phyloP scores from a whole-genome alignment of 768 basidiomycete species.

The Pleurotus eryngii region DNA sequence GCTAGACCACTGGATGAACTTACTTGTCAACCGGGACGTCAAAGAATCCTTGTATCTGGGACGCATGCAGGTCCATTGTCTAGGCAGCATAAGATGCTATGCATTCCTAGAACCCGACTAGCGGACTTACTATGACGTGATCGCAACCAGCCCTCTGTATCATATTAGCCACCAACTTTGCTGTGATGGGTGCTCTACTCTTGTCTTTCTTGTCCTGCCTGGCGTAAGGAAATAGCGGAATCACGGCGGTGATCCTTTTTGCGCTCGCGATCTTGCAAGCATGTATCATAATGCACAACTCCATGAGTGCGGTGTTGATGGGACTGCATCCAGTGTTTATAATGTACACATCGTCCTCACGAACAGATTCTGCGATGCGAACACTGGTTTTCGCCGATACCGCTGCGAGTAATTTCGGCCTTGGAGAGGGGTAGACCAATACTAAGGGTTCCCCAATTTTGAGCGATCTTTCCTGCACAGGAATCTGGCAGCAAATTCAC shows the following conservation, averaged over 20 bases:
- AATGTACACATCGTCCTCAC: constrained; percentile 98
- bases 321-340: constrained; percentile 88
- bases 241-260: constrained; percentile 95
- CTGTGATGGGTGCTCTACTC: constrained; percentile 95
- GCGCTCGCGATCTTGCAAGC: constrained; percentile 99
- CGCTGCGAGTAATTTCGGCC: constrained; percentile 83
- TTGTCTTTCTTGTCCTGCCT: constrained; percentile 99
- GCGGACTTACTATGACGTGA: constrained; percentile 84
- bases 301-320: constrained; percentile 95
- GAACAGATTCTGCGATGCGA: constrained; percentile 90
- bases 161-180: constrained; percentile 98
- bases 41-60: constrained; percentile 99
- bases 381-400: constrained; percentile 90
- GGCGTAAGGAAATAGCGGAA: constrained; percentile 95
- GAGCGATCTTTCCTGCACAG: constrained; percentile 15
- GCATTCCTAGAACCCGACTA: constrained; percentile 2
- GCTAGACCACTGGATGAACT: constrained; percentile 32
- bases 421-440: constrained; percentile 88
- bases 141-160: constrained; percentile 90
- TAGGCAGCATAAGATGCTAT: constrained; percentile 23
- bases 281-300: constrained; percentile 98
- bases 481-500: constrained; percentile 40
- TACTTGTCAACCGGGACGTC: constrained; percentile 99
- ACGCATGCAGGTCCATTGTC: constrained; percentile 99
- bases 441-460: constrained; percentile 37